Base-by-base conservation (phyloP, 2,329 filamentous ascomycete species). In the Sporothrix brasiliensis region DNA sequence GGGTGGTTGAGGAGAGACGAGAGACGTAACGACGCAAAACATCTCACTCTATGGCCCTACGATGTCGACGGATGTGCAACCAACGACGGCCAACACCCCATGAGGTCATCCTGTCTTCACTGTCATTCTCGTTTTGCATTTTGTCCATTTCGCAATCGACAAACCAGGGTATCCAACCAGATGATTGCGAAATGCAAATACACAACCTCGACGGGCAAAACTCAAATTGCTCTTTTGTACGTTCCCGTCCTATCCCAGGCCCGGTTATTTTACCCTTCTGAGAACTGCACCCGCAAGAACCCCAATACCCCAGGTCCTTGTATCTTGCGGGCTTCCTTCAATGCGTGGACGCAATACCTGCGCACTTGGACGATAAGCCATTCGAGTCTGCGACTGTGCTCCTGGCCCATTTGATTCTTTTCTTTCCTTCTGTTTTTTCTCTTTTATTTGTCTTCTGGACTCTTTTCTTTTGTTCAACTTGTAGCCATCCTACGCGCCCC, bases 261-360 rank as follows among this genome's bases (percentile, higher is more conserved):
- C 27, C 54, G 13, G 16, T 14, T n/a, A 58, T 3, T 41, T 39
- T 44, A 39, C 19, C 58, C 58, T 47, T 47, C 58, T 60, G 27
- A n/a, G 27, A 39, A 27, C 19, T 21, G n/a, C 21, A 60, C 19
- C 56, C 44, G 47, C 21, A 34, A 44, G 41, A 44, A 16, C 41
- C 41, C 10, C 41, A 50, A 9, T 9, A 16, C 49, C 52, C 65
- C 50, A 56, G 27, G 6, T 27, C 3, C 63, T 24, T 19, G 30
- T 56, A 47, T 19, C 34, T 24, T 44, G 49, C 44, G 13, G 44
- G 34, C 21, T 44, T 44, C 13, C 50, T 44, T 56, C 5, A 11
- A 21, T 24, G 63, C 63, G 53, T 27, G 63, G 63, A 53, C 63
- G 47, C 27, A 39, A 66, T 66, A 41, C 50, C 47, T 61, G 47